Evolutionary conservation across 2,329 filamentous ascomycete genomes (phyloP), one percentile per base, ranked within the genome.

Genomic region (Ophiosphaerella korrae): DNA sequence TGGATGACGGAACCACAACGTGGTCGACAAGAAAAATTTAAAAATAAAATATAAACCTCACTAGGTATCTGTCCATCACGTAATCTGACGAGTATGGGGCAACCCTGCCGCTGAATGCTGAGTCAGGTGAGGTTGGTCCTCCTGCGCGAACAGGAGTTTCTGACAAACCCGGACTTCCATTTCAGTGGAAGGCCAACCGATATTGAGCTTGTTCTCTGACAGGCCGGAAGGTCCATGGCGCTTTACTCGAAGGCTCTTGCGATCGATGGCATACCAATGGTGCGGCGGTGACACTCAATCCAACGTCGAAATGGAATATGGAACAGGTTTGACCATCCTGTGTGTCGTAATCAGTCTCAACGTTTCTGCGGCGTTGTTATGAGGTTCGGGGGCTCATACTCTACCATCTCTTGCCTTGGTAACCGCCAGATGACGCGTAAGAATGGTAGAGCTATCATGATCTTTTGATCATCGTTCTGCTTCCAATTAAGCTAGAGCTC

Each of bases 401-500:
- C 12, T 41, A 31, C 45, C 52, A 35, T 29, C 35, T 43, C 42
- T 53, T 37, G 36, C 39, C 44, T 53, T 45, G 51, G 46, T 33
- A 43, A 33, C 50, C 44, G 45, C 53, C 39, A 8, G 16, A 38
- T 33, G 33, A 13, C 29, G 16, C 12, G 42, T 35, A 33, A 39
- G 34, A 7, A 23, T 34, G 43, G 48, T 13, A 38, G 35, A 14
- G 24, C 32, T 31, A 35, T 44, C 50, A 42, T 49, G 38, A 40
- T 45, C 26, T 40, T 23, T 26, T 46, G 40, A 44, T 45, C 36
- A 44, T 46, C 41, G 18, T 53, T 64, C 56, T 54, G 72, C 73
- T 73, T 72, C 70, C 62, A 71, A 67, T 67, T 69, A 69, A 68
- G 73, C 73, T 75, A 75, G 73, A 75, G 73, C 73, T 68, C 64